Percentiles rank a stretch among this genome's conserved stretches.
phyloP scores from a whole-genome alignment of 176 grass and related monocot genomes.

The Eragrostis nindensis region DNA sequence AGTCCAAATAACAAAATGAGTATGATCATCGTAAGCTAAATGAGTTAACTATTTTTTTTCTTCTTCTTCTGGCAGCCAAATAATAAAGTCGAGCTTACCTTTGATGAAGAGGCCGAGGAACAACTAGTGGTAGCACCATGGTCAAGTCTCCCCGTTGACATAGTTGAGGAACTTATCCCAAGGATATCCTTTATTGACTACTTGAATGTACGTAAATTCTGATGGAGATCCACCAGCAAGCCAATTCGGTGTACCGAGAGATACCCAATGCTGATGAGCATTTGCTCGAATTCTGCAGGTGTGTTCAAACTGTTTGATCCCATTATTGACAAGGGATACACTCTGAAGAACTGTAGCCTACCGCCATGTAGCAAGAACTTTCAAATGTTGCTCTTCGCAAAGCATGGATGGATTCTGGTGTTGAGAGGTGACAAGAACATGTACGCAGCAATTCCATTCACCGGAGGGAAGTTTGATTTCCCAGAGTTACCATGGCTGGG shows the following conservation, averaged over 20 bases:
- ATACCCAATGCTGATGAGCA: neutral
- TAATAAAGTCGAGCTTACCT: neutral
- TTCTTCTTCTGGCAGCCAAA: neutral
- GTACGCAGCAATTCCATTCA: constrained; percentile 38
- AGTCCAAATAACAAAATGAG: too few species aligned
- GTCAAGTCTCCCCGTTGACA: constrained; percentile 17
- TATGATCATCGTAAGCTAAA: neutral
- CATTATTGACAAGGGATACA: constrained; percentile 9
- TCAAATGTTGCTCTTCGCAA: constrained; percentile 32
- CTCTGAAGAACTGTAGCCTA: neutral
- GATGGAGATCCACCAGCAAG: constrained; percentile 18
- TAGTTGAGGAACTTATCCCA: constrained; percentile 24
- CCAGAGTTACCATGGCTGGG: neutral
- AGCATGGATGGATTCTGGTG: constrained; percentile 33
- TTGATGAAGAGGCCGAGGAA: constrained; percentile 6
- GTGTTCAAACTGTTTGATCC: too few species aligned
- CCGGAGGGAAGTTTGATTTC: neutral
- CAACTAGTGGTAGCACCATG: neutral
- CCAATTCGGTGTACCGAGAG: neutral
- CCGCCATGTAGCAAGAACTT: neutral
- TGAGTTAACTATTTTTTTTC: neutral
- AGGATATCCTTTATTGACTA: constrained; percentile 19
- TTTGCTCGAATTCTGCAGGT: too few species aligned
- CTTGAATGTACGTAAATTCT: constrained; percentile 3
- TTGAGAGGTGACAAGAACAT: neutral